Conservation (phyloP, 2,329 filamentous ascomycete species). For the Trichoderma atroviride region DNA sequence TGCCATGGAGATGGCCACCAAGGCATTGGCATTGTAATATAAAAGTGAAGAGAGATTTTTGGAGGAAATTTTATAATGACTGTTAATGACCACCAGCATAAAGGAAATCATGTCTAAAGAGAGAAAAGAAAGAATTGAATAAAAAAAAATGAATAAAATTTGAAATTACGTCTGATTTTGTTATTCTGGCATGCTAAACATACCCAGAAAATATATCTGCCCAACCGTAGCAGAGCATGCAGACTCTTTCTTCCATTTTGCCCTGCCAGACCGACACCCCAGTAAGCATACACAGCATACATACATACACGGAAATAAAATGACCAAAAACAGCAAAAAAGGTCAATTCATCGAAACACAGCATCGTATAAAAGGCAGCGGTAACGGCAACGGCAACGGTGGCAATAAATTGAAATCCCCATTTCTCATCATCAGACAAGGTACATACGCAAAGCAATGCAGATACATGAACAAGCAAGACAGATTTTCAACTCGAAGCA, state of each 20-base stretch:
- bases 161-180: not conserved
- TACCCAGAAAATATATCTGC: not conserved
- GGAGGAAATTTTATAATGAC: not conserved
- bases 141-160: not conserved
- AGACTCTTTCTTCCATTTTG: not conserved
- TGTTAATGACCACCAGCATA: not conserved
- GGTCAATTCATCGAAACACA: not conserved
- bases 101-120: not conserved
- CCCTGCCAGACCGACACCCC: not conserved
- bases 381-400: too few relatives aligned
- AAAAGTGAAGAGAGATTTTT: not conserved
- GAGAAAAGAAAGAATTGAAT: not conserved
- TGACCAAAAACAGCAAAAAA: not conserved
- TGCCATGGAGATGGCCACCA: constrained; percentile 80
- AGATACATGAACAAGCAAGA: not conserved
- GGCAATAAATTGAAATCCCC: not conserved
- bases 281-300: not conserved
- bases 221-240: too few relatives aligned
- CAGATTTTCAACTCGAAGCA: not conserved
- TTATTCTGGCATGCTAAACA: not conserved
- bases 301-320: not conserved
- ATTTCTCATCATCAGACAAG: not conserved
- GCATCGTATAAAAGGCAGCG: not conserved
- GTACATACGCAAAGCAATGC: constrained; percentile 1
- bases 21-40: constrained; percentile 58